A percentile compares a stretch with the other conserved stretches of the same genome.
Conservation (phyloP, 1,284 basidiomycete species). For the Rhizoctonia solani region DNA sequence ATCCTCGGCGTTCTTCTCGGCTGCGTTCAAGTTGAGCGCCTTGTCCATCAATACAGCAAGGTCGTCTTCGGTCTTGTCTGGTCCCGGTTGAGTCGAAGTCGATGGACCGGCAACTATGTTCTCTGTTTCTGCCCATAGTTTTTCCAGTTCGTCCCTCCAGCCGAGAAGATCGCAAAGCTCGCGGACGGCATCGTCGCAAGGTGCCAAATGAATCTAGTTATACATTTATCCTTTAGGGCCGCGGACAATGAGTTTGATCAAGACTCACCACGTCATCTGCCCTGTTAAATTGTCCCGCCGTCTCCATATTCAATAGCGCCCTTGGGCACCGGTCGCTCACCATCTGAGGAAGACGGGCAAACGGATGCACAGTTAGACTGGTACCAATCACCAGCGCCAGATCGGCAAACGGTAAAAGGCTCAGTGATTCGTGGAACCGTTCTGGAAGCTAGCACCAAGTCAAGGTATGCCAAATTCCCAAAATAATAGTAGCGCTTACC, state of each 20-base stretch:
- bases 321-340: conserved; percentile 41
- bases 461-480: not conserved
- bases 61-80: conserved; percentile 5
- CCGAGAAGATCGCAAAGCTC: conserved; percentile 38
- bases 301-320: conserved; percentile 39
- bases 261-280: conserved; percentile 37
- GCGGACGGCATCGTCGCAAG: conserved; percentile 38
- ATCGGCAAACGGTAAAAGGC: conserved; percentile 64
- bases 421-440: conserved; percentile 57
- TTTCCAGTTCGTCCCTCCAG: conserved; percentile 39
- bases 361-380: conserved; percentile 79
- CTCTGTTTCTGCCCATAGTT: conserved; percentile 37
- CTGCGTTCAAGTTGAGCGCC: not conserved
- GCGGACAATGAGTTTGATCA: not conserved
- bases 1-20: not conserved
- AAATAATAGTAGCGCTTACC: conserved; percentile 27
- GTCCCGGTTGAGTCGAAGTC: not conserved
- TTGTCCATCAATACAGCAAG: not conserved
- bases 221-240: not conserved
- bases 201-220: conserved; percentile 29
- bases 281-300: conserved; percentile 37
- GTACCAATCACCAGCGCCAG: conserved; percentile 92
- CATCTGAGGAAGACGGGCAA: conserved; percentile 64
- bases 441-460: conserved; percentile 56
- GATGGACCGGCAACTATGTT: conserved; percentile 7